phyloP scores from a whole-genome alignment of 2,329 filamentous ascomycete genomes.

The Hypoxylon sp. region DNA sequence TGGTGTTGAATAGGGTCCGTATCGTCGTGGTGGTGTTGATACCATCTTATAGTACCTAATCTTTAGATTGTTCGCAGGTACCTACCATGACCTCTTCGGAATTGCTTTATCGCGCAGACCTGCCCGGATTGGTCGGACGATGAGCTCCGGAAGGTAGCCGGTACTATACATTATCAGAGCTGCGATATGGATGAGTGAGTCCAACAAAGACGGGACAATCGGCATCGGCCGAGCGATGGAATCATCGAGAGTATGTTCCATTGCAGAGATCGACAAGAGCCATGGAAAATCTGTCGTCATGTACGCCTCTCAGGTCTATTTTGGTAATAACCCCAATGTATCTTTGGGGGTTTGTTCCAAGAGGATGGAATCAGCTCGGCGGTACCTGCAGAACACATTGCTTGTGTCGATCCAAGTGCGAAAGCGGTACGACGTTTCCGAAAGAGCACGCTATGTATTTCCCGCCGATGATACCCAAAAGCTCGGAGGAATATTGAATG shows the following conservation, averaged over 20 bases:
- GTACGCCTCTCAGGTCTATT: slow-evolving; percentile 12
- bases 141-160: slow-evolving; percentile 10
- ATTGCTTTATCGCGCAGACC: slow-evolving; percentile 19
- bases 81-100: slow-evolving; percentile 13
- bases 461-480: background rate
- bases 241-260: slow-evolving; percentile 9
- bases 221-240: slow-evolving; percentile 15
- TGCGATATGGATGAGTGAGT: slow-evolving; percentile 9
- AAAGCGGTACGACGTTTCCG: slow-evolving; percentile 7
- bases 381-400: slow-evolving; percentile 41
- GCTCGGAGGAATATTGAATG: background rate
- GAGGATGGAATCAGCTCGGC: slow-evolving; percentile 35
- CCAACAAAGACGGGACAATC: slow-evolving; percentile 8
- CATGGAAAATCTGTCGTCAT: slow-evolving; percentile 24
- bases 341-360: slow-evolving; percentile 22
- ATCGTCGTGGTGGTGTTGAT: slow-evolving; percentile 20
- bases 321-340: slow-evolving; percentile 10
- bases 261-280: slow-evolving; percentile 17
- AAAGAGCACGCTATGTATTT: slow-evolving; percentile 5
- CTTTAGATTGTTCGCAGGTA: slow-evolving; percentile 13
- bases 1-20: slow-evolving; percentile 11
- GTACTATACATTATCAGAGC: slow-evolving; percentile 17
- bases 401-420: slow-evolving; percentile 27
- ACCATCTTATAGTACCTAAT: slow-evolving; percentile 29
- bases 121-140: slow-evolving; percentile 13